phyloP scores from a whole-genome alignment of 495 filamentous ascomycete genomes.

The Penicillium lividum region DNA sequence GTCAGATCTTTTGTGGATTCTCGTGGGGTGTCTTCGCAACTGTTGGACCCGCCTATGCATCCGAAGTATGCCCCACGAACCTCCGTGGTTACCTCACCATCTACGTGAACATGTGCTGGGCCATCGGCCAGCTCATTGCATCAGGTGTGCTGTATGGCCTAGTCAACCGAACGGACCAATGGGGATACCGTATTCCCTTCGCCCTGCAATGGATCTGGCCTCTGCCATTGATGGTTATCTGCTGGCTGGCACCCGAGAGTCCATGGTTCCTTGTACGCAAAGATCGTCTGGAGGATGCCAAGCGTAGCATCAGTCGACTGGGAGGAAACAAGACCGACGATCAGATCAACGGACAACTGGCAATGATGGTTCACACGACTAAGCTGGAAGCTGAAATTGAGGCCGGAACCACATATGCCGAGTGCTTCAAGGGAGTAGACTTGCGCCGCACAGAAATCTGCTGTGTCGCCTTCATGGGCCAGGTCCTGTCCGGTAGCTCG shows the following conservation, averaged over 20 bases:
- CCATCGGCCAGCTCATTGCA: slow-evolving; percentile 62
- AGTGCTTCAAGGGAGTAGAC: slow-evolving; percentile 72
- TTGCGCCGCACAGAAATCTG: slow-evolving; percentile 71
- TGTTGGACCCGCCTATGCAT: slow-evolving; percentile 62
- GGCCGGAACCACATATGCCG: slow-evolving; percentile 58
- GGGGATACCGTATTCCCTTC: slow-evolving; percentile 58
- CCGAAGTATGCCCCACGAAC: slow-evolving; percentile 60
- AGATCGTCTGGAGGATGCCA: slow-evolving; percentile 50
- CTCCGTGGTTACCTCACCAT: slow-evolving; percentile 58
- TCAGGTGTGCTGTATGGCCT: slow-evolving; percentile 56
- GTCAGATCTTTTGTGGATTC: slow-evolving; percentile 48
- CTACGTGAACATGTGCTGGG: slow-evolving; percentile 68
- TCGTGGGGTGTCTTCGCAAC: slow-evolving; percentile 56
- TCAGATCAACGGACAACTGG: slow-evolving; percentile 45
- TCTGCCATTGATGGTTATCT: slow-evolving; percentile 54
- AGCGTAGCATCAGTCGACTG: slow-evolving; percentile 41
- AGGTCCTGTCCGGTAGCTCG: slow-evolving; percentile 68
- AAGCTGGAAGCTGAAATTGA: slow-evolving; percentile 60
- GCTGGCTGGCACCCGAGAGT: slow-evolving; percentile 60
- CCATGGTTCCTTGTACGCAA: slow-evolving; percentile 67
- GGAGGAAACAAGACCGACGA: slow-evolving; percentile 51
- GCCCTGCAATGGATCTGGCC: slow-evolving; percentile 70
- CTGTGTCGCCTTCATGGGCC: slow-evolving; percentile 69
- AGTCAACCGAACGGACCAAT: slow-evolving; percentile 32
- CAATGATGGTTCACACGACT: slow-evolving; percentile 63